Evolutionary conservation across 2,329 filamentous ascomycete species (phyloP), one percentile per base, ranked within the genome.

Genomic region (Hypocreales sp.): DNA sequence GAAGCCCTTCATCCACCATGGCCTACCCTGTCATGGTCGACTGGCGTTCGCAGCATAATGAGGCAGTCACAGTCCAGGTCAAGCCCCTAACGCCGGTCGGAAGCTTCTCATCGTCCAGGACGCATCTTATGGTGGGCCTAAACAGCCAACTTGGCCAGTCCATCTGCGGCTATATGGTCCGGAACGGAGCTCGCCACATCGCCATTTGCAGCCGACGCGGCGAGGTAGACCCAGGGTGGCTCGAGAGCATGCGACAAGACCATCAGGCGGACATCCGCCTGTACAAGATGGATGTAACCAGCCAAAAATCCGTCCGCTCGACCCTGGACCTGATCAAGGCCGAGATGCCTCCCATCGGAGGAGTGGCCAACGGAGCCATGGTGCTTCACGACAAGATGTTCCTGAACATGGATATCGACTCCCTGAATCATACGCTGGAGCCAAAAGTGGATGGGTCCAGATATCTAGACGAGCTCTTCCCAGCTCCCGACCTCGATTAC

Each of bases 361-460:
- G 54, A 20, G 51, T 56, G 6, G 44, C 43, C 4, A 47, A 56
- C 21, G 51, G 47, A 4, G 52, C 53, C 4, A 47, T 54, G 42
- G 42, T 56, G 6, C 24, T 26, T 1, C 14, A 36, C 20, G 55
- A 57, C 23, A 36, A 29, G 3, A 27, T 43, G 2, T 53, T 58
- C 18, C 27, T 32, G 7, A 38, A 53, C 9, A 43, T 55, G 28
- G 31, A 42, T 5, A 38, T 36, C 11, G 44, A 52, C 0, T 32
- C 44, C 3, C 35, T 55, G 15, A 28, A 40, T 2, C 33, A 38
- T 7, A 42, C 44, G 0, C 32, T 49, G 0, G 31, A 35, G 0
- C 56, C 56, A 2, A 61, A 59, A 37, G 47, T 60, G 2, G 30
- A 48, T 1, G 58, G 58, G 1, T 44, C 36, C 4, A 28, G 35